Evolutionary conservation across 352 stramenopile species (phyloP), one percentile per base, ranked within the genome.

Genomic region (Peronosclerospora sorghi): DNA sequence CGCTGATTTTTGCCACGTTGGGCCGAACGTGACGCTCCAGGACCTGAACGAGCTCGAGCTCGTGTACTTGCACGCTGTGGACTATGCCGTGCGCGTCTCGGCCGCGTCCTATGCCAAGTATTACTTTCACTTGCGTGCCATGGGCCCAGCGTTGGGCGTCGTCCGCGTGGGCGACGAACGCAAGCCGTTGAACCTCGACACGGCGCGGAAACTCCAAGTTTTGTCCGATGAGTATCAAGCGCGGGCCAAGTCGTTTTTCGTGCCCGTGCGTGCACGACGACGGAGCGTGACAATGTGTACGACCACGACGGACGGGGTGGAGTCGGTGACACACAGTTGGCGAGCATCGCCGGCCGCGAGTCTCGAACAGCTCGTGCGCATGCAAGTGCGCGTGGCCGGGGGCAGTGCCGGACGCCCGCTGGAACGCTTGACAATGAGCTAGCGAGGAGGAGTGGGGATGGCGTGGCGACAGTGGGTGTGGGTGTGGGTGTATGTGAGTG

Each of bases 31-130:
- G 15, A 82, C 73, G 14, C 65, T 98, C 17, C 68, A 86, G 38
- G 72, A 96, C 36, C 97, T 97, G 40, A 98, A 98, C 63, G 80
- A 96, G 44, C 72, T 98, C 19, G 94, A 98, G 65, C 61, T 97
- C 4, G 73, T 84, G 32, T 86, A 97, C 38, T 54, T 98, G 20
- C 78, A 73, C 43, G 81, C 82, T 1, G 76, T 97, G 19, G 73
- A 90, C 62, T 92, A 92, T 63, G 88, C 90, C 34, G 79, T 91
- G n/a, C 80, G 78, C 32, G 83, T 92, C 14, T 86, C 83, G 19
- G 78, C 80, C 0, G 77, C 80, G 34, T 89, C 79, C 42, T 93
- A 93, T 51, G 83, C 78, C 48, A 94, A 92, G 70, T 98, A 98
- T 59, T 98, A 98, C 62, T 98, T 98, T 55, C 81, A 98, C 41